Evolutionary conservation across 148 eudicot species (phyloP), one percentile per base, ranked within the genome.

Genomic region (Dianthus caryophyllus): DNA sequence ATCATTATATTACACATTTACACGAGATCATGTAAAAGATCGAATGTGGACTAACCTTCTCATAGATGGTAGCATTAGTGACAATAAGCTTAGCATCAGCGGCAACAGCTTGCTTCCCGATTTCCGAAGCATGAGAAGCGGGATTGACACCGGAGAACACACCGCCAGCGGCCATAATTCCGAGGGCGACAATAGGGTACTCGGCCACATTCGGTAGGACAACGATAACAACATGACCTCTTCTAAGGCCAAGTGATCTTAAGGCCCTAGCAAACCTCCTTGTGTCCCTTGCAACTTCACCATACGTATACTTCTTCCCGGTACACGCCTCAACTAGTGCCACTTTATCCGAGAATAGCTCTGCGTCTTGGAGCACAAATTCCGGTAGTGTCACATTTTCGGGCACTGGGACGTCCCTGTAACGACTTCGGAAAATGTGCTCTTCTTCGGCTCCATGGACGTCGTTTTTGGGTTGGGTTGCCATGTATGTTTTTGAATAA

Each of bases 131-230:
- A 58, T 90, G 93, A 2, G 86, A 81, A 14, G 76, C 64, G 0
- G 99, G 96, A 73, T 95, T 95, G 0, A 77, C 96, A 26, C 99
- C 96, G 9, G 97, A 95, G 73, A 95, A 90, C 15, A 95, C 87
- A 0, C 90, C 93, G 16, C 97, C 96, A 3, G 97, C 85, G 0
- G 89, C 81, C 99, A 95, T 95, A 20, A 95, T 95, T 1, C 99
- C 99, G 0, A 95, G 80, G 24, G 97, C 96, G 21, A 95, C 76
- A 60, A 85, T 82, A n/a, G 87, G 88, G 36, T 90, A 95, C 64
- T 95, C 99, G 0, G 81, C 82, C 27, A 95, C 84, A 60, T 95
- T 95, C 0, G 99, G 99, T 21, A 95, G 86, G 56, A 82, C 77
- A 14, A 88, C 99, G 63, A 95, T 79, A 73, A 88, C 91, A 25